These are phyloP conservation scores for Trichoderma arundinaceum DNA, from an alignment of 2,329 filamentous ascomycete species.

Conservation along the genomic window DNA sequence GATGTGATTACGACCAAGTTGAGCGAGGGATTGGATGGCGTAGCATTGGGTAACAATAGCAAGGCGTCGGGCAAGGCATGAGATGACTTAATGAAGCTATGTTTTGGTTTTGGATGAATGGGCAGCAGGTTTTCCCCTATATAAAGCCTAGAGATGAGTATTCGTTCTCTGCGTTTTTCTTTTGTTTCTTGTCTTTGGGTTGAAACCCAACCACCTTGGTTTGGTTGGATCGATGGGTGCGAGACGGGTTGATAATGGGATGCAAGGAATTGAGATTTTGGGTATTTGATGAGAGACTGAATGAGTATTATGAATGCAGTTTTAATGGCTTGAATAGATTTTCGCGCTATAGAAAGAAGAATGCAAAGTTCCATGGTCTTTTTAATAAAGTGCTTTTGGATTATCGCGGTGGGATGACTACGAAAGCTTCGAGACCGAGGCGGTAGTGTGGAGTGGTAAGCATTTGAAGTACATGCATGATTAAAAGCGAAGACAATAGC, in stretches of 20 bases:
- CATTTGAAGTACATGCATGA: no score
- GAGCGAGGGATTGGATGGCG: conserved; percentile 43
- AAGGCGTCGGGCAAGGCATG: conserved; percentile 32
- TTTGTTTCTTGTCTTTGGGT: background rate
- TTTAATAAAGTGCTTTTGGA: no score
- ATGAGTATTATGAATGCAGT: conserved; percentile 13
- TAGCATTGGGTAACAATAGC: conserved; percentile 37
- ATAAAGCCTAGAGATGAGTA: conserved; percentile 11
- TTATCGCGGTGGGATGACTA: no score
- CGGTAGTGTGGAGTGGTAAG: no score
- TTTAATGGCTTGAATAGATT: conserved; percentile 21
- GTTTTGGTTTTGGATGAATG: conserved; percentile 19
- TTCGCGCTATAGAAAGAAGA: conserved; percentile 19
- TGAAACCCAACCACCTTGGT: conserved; percentile 1
- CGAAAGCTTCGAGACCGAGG: no score
- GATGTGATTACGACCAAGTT: conserved; percentile 51
- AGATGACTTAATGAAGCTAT: conserved; percentile 15
- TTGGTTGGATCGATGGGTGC: background rate
- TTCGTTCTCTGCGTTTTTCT: conserved; percentile 3
- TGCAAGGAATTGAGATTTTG: background rate
- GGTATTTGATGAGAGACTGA: background rate
- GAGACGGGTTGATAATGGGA: conserved; percentile 4
- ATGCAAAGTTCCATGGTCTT: conserved; percentile 1
- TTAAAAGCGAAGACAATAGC: background rate
- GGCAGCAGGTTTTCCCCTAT: conserved; percentile 2